These are phyloP conservation scores for Flaveria ramosissima DNA, from an alignment of 129 eudicot species.

Conservation along the genomic window DNA sequence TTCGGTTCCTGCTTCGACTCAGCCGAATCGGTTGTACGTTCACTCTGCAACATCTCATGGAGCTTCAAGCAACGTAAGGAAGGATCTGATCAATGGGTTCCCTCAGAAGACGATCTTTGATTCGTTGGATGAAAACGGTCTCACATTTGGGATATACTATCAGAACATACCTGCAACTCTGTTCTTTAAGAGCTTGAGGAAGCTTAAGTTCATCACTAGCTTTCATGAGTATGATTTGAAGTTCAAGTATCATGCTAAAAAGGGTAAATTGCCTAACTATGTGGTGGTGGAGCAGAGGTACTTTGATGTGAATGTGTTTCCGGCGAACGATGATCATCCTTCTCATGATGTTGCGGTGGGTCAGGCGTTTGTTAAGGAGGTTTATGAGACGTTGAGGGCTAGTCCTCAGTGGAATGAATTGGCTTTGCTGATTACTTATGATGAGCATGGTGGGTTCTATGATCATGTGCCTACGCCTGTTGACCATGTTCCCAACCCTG, in stretches of 20 bases:
- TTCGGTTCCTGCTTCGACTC: constrained; percentile 93
- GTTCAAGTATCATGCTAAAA: constrained; percentile 65
- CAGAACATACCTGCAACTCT: constrained; percentile 87
- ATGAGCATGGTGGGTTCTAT: constrained; percentile 97
- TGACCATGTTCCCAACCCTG: constrained; percentile 86
- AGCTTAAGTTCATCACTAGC: constrained; percentile 55
- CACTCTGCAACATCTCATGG: constrained; percentile 95
- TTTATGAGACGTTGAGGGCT: constrained; percentile 76
- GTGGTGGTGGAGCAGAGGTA: constrained; percentile 92
- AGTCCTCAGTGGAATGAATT: constrained; percentile 95
- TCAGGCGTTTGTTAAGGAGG: constrained; percentile 95
- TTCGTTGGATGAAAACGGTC: constrained; percentile 74
- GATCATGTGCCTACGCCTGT: constrained; percentile 97
- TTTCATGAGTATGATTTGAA: constrained; percentile 64
- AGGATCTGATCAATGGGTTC: constrained; percentile 70
- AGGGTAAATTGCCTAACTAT: constrained; percentile 79
- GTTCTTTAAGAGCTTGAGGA: constrained; percentile 71
- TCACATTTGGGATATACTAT: constrained; percentile 80
- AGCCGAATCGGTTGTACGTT: constrained; percentile 87
- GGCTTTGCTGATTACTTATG: constrained; percentile 90
- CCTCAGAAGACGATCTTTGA: constrained; percentile 93
- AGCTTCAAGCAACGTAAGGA: constrained; percentile 87
- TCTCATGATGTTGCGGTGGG: constrained; percentile 92
- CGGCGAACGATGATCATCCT: constrained; percentile 97
- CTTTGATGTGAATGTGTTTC: constrained; percentile 62